phyloP scores from a whole-genome alignment of 108 stramenopile species.

The Conticribra weissflogii region DNA sequence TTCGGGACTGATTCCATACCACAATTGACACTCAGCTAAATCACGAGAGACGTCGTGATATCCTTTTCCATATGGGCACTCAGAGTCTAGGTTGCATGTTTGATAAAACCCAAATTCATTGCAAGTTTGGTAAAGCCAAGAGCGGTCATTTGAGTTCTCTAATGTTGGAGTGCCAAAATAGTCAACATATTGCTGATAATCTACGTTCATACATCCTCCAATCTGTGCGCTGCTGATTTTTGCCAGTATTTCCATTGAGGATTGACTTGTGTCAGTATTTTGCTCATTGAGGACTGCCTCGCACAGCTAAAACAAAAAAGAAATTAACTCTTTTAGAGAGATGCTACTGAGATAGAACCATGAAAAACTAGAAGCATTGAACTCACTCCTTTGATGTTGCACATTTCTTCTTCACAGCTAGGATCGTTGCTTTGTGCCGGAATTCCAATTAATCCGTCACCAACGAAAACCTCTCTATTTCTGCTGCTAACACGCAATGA shows the following conservation, averaged over 20 bases:
- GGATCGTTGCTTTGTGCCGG: conserved; percentile 92
- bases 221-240: conserved; percentile 29
- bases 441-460: conserved; percentile 81
- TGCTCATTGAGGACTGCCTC: conserved; percentile 18
- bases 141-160: conserved; percentile 42
- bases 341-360: no score
- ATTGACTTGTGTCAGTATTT: conserved; percentile 15
- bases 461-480: conserved; percentile 71
- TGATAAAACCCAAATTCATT: conserved; percentile 97
- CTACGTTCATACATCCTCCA: conserved; percentile 46
- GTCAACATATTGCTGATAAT: conserved; percentile 48
- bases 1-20: conserved; percentile 67
- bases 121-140: conserved; percentile 96
- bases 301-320: conserved; percentile 29
- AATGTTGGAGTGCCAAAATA: conserved; percentile 26
- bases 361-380: conserved; percentile 1
- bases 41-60: conserved; percentile 76
- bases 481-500: conserved; percentile 46
- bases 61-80: conserved; percentile 86
- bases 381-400: conserved; percentile 72
- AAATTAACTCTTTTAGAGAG: no score
- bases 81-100: conserved; percentile 71
- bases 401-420: conserved; percentile 59
- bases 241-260: conserved; percentile 59
- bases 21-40: conserved; percentile 67